phyloP scores from a whole-genome alignment of 1,139 yeast genomes.

The Sugiyamaella grinbergsii region DNA sequence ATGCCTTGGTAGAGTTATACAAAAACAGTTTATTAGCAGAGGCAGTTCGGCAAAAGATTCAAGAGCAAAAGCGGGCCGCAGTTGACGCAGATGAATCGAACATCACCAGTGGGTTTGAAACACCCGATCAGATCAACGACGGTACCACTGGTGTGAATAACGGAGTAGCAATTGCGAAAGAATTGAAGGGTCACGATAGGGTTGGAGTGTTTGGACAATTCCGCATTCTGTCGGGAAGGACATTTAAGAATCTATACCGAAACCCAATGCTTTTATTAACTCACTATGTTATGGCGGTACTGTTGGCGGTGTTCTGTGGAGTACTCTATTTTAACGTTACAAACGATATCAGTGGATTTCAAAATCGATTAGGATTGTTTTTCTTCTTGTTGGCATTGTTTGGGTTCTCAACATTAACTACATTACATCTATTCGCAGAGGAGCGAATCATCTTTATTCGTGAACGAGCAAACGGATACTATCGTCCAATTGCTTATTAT shows the following conservation, averaged over 20 bases:
- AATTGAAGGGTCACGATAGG: slow-evolving; percentile 40
- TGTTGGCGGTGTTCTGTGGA: slow-evolving; percentile 84
- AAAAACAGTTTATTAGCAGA: slow-evolving; percentile 53
- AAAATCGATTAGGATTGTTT: slow-evolving; percentile 88
- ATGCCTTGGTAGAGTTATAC: slow-evolving; percentile 44
- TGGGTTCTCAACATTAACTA: slow-evolving; percentile 92
- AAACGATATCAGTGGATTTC: slow-evolving; percentile 94
- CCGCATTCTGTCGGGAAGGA: slow-evolving; percentile 71
- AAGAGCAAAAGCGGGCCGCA: slow-evolving; percentile 21
- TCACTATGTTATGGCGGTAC: slow-evolving; percentile 74
- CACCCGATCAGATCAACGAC: slow-evolving; percentile 29
- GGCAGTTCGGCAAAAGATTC: slow-evolving; percentile 55
- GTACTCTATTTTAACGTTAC: slow-evolving; percentile 76
- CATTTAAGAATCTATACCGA: slow-evolving; percentile 88
- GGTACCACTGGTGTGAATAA: slow-evolving; percentile 11
- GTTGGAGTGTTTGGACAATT: slow-evolving; percentile 69
- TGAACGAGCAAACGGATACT: slow-evolving; percentile 93
- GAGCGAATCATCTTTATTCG: slow-evolving; percentile 88
- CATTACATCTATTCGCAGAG: slow-evolving; percentile 81
- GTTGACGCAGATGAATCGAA: slow-evolving; percentile 12
- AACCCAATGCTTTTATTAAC: slow-evolving; percentile 83
- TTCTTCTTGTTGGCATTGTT: slow-evolving; percentile 87
- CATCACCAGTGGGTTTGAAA: slow-evolving; percentile 5
- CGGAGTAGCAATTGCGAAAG: slow-evolving; percentile 12
- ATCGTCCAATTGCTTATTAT: slow-evolving; percentile 83